Evolutionary conservation across 495 filamentous ascomycete species (phyloP).

Genomic region (Hypoxylon fuscum): DNA sequence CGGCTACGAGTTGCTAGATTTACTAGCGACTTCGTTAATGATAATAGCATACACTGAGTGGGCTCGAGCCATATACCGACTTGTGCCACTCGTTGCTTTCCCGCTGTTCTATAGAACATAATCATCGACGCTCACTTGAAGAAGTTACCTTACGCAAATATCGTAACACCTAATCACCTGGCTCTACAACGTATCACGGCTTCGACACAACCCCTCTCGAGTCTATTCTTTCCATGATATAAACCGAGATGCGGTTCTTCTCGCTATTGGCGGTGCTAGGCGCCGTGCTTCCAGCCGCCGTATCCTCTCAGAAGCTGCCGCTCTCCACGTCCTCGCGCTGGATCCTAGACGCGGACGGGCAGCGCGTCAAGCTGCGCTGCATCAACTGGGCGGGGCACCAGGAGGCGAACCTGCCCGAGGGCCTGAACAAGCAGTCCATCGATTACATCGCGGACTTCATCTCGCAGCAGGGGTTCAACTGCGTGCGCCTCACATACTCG

Average conservation of each 20-base stretch:
- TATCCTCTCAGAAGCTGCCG: constrained; percentile 45
- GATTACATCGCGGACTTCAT: constrained; percentile 55
- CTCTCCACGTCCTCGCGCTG: constrained; percentile 57
- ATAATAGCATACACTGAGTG: not conserved
- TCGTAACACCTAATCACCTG: not conserved
- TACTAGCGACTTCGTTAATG: not conserved
- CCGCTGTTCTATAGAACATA: not conserved
- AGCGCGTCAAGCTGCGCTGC: constrained; percentile 61
- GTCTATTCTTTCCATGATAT: not conserved
- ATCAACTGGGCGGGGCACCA: constrained; percentile 63
- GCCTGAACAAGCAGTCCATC: constrained; percentile 56
- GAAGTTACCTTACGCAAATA: not conserved
- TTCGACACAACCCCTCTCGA: not conserved
- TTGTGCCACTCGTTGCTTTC: constrained; percentile 6
- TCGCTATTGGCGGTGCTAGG: constrained; percentile 28
- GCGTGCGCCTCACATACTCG: constrained; percentile 62
- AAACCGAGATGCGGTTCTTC: constrained; percentile 37
- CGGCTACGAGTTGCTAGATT: not conserved
- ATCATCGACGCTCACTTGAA: not conserved
- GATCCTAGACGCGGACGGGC: constrained; percentile 57
- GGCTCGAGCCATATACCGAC: constrained; percentile 3
- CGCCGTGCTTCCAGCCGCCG: constrained; percentile 39
- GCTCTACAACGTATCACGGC: constrained; percentile 4
- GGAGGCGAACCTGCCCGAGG: constrained; percentile 60
- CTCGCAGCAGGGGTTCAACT: constrained; percentile 58